Evolutionary conservation across 2,329 filamentous ascomycete genomes (phyloP), one percentile per base, ranked within the genome.

Genomic region (Epichloe sibirici): DNA sequence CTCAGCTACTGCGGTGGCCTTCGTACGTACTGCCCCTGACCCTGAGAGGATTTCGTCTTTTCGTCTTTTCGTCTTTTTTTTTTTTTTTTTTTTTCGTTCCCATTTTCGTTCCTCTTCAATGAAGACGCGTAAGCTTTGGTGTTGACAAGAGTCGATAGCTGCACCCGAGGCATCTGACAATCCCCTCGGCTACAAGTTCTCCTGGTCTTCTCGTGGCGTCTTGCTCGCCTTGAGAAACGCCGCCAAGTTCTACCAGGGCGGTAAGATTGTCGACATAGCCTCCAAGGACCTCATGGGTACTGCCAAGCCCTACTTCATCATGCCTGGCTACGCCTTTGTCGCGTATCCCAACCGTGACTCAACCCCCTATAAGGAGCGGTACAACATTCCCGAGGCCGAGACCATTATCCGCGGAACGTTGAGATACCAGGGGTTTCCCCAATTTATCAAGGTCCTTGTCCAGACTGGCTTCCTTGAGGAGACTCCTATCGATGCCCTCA

Each of bases 291-390:
- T 74, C 86, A 87, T 38, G 65, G 52, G 48, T 21, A 55, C 78
- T 46, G 88, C 89, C 34, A 90, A 91, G 75, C 88, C 49, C 1
- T 95, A 93, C 78, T 82, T 78, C 70, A 91, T 90, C 74, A 90
- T 89, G 73, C 87, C 86, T 28, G 88, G 88, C 55, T 96, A 83
- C 68, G 84, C 86, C 49, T 91, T 95, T 62, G 90, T 96, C 60
- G 89, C 86, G 43, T 97, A 97, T 73, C 86, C 87, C 53, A 97
- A 97, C 81, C 79, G 90, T 61, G 90, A 97, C 72, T 90, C 84
- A 21, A 93, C 88, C 15, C 77, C 80, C 8, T 97, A 93, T 81
- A 84, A 82, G 65, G 85, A 95, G 76, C 82, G 88, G 57, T 96
- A 96, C 79, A 72, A 81, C 70, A 96, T 96, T 64, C 90, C 90